Evolutionary conservation across 2,329 filamentous ascomycete species (phyloP), one percentile per base, ranked within the genome.

Genomic region (Alternaria consortialis): DNA sequence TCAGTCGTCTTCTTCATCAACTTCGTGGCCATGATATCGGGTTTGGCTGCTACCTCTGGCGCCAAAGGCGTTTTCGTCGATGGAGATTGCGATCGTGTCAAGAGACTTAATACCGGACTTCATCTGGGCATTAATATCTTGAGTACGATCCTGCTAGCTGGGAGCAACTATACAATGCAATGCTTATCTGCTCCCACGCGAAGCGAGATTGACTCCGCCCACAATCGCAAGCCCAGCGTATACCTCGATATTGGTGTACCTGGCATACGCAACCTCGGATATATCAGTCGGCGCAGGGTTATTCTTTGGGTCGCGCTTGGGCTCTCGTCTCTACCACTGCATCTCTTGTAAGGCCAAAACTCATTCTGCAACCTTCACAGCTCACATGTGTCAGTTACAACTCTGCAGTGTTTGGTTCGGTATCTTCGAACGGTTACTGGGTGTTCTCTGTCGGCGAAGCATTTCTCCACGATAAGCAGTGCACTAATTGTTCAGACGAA

Each of bases 181-280:
- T 77, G 81, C 20, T 70, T 87, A 12, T 80, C 74, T 12, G 80
- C 84, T 0, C 85, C 85, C 0, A 86, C 82, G 1, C 73, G 85
- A 25, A 59, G 68, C 8, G 83, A 87, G 40, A 70, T 87, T 11
- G 81, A 87, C 48, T 64, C 63, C 13, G 84, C 83, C 0, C 85
- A 88, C 71, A 51, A 5, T 9, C 63, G 0, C 63, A 68, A 47
- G 71, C 31, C 31, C 11, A 9, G 76, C 3, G 70, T 65, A 8
- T 58, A 58, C 50, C 47, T 65, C n/a, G 70, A 73, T 37, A 63
- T 73, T 34, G 70, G 70, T 5, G 58, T 73, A 12, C 63, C 60
- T 2, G 65, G 68, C n/a, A 12, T 70, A 29, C 37, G 67, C n/a
- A 72, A 73, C 36, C 29, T 69, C 13, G 1, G 31, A 15, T 17